phyloP scores from a whole-genome alignment of 2,329 filamentous ascomycete species.

The Diaporthe sp. region DNA sequence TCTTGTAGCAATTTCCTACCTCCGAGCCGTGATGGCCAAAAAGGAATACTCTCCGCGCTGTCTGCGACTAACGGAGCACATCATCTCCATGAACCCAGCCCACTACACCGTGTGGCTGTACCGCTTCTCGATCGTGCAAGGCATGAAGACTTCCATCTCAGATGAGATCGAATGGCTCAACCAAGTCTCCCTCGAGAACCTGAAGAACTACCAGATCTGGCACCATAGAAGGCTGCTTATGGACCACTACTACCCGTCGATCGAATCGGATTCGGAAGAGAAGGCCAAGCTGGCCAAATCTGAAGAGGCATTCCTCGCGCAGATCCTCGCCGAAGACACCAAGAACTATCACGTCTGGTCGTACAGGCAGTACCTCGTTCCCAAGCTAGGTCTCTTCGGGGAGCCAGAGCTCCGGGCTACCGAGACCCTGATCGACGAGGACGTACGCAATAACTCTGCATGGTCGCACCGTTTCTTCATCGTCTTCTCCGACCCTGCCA shows the following conservation, averaged over 20 bases:
- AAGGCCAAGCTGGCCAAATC: slow-evolving; percentile 70
- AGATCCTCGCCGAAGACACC: slow-evolving; percentile 86
- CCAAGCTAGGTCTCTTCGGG: slow-evolving; percentile 76
- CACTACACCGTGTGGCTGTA: slow-evolving; percentile 99
- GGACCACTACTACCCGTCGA: slow-evolving; percentile 70
- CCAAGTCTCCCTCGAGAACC: slow-evolving; percentile 81
- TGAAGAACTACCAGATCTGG: slow-evolving; percentile 99
- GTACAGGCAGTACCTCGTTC: slow-evolving; percentile 83
- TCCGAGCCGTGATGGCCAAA: slow-evolving; percentile 91
- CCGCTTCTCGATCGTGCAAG: slow-evolving; percentile 82
- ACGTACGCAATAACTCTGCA: slow-evolving; percentile 95
- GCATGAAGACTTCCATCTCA: slow-evolving; percentile 73
- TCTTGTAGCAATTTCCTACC: slow-evolving; percentile 84
- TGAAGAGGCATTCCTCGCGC: slow-evolving; percentile 81
- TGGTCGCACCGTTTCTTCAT: slow-evolving; percentile 98
- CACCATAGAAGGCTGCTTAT: slow-evolving; percentile 78
- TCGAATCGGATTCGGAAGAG: slow-evolving; percentile 70
- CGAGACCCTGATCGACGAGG: slow-evolving; percentile 79
- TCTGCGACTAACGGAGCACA: slow-evolving; percentile 85
- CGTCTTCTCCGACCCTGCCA: slow-evolving; percentile 77
- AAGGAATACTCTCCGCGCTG: slow-evolving; percentile 87
- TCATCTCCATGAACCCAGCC: slow-evolving; percentile 93
- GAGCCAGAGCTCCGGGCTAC: slow-evolving; percentile 79
- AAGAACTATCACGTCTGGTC: slow-evolving; percentile 99
- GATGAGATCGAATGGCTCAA: slow-evolving; percentile 91